Conservation (phyloP, 2,329 filamentous ascomycete genomes). For the Monilinia fructicola region DNA sequence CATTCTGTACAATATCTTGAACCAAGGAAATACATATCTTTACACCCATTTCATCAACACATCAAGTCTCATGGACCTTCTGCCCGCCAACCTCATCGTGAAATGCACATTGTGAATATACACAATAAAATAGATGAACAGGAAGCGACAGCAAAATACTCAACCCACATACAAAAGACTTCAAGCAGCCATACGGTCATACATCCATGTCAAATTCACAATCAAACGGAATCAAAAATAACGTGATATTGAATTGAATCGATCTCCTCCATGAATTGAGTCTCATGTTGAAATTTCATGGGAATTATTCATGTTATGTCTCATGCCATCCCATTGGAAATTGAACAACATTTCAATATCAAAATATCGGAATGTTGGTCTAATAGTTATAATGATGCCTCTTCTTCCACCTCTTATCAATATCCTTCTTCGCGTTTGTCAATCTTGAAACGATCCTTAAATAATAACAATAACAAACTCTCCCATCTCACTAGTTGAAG, state of each 20-base stretch:
- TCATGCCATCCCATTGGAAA: background rate
- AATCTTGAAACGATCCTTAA: background rate
- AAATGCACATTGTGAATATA: too few species aligned
- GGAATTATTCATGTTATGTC: background rate
- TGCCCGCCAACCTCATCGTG: too few species aligned
- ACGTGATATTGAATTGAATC: background rate
- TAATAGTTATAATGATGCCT: background rate
- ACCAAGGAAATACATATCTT: too few species aligned
- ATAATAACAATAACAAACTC: background rate
- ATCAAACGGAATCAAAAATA: background rate
- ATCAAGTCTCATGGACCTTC: too few species aligned
- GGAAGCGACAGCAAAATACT: too few species aligned
- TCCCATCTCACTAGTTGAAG: background rate
- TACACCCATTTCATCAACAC: too few species aligned
- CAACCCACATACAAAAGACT: too few species aligned
- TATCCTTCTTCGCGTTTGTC: background rate
- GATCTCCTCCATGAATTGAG: conserved; percentile 2
- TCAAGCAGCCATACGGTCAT: background rate
- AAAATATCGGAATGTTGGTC: background rate
- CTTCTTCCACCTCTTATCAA: background rate
- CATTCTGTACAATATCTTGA: too few species aligned
- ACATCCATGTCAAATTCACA: background rate
- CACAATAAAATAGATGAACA: too few species aligned
- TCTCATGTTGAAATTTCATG: background rate
- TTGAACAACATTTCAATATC: conserved; percentile 2